phyloP scores from a whole-genome alignment of 108 stramenopile species.

The Mediolabrus comicus region DNA sequence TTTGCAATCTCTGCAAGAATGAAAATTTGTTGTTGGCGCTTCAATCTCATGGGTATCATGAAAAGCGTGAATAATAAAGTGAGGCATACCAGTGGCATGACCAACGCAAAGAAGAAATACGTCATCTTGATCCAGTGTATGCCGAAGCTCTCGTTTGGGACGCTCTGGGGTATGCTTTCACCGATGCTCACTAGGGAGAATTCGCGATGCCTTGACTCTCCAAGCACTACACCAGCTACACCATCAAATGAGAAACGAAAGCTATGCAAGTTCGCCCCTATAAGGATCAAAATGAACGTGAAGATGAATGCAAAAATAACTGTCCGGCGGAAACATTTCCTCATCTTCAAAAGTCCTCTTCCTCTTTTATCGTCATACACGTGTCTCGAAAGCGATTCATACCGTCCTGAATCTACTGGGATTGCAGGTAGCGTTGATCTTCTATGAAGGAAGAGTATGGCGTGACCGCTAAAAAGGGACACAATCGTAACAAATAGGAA shows the following conservation, averaged over 20 bases:
- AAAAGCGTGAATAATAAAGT: conserved; percentile 60
- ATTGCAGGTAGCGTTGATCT: conserved; percentile 38
- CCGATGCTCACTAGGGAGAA: conserved; percentile 86
- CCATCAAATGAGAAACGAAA: conserved; percentile 88
- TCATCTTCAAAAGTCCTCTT: conserved; percentile 40
- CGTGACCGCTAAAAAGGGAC: conserved; percentile 80
- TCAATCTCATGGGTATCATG: conserved; percentile 60
- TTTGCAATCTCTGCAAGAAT: conserved; percentile 80
- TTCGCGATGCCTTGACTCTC: conserved; percentile 40
- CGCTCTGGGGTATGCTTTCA: conserved; percentile 56
- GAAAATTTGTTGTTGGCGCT: conserved; percentile 58
- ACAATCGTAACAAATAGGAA: conserved; percentile 86
- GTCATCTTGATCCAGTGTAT: conserved; percentile 62
- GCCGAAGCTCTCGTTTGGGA: conserved; percentile 57
- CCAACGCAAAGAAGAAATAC: conserved; percentile 87
- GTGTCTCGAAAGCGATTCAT: conserved; percentile 34
- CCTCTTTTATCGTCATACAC: conserved; percentile 46
- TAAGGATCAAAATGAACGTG: conserved; percentile 34
- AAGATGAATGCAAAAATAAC: conserved; percentile 29
- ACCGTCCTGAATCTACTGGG: conserved; percentile 41
- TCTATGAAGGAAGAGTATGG: conserved; percentile 79
- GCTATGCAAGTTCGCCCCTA: conserved; percentile 59
- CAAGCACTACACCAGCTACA: conserved; percentile 74
- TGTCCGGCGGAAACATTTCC: conserved; percentile 28
- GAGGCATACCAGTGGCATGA: conserved; percentile 80